Evolutionary conservation across 305 asterid species (phyloP).

Genomic region (Solanum hybrid): DNA sequence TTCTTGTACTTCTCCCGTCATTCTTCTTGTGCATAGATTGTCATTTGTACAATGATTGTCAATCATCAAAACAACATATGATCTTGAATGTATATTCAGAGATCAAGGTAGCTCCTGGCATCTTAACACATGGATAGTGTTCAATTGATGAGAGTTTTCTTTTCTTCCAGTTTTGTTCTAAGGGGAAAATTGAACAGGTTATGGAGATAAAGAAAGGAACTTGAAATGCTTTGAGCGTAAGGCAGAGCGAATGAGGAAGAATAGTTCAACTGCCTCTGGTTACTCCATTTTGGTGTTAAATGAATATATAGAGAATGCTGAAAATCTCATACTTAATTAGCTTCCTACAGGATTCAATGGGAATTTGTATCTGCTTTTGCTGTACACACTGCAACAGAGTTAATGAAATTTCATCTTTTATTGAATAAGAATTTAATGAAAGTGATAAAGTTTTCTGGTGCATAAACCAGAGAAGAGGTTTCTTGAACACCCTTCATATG

Average conservation of each 20-base stretch:
- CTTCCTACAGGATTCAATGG: not conserved
- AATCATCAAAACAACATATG: not conserved
- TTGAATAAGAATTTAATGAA: not conserved
- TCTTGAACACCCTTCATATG: not conserved
- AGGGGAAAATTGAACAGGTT: too few relatives aligned
- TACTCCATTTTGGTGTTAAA: not conserved
- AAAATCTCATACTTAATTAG: not conserved
- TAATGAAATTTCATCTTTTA: not conserved
- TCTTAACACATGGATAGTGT: not conserved
- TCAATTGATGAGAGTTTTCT: not conserved
- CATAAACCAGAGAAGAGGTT: not conserved
- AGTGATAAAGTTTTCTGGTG: not conserved
- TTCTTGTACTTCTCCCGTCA: not conserved
- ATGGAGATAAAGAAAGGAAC: not conserved
- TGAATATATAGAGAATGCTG: not conserved
- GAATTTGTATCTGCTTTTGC: not conserved
- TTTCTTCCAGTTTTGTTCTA: not conserved
- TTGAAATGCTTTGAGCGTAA: not conserved
- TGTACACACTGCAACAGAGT: not conserved
- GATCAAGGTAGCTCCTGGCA: not conserved
- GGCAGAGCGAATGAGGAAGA: not conserved
- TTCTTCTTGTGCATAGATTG: not conserved
- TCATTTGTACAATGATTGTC: not conserved
- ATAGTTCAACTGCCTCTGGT: not conserved
- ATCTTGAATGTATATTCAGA: not conserved